phyloP scores from a whole-genome alignment of 2,329 filamentous ascomycete genomes.

The Alternaria metachromatica region DNA sequence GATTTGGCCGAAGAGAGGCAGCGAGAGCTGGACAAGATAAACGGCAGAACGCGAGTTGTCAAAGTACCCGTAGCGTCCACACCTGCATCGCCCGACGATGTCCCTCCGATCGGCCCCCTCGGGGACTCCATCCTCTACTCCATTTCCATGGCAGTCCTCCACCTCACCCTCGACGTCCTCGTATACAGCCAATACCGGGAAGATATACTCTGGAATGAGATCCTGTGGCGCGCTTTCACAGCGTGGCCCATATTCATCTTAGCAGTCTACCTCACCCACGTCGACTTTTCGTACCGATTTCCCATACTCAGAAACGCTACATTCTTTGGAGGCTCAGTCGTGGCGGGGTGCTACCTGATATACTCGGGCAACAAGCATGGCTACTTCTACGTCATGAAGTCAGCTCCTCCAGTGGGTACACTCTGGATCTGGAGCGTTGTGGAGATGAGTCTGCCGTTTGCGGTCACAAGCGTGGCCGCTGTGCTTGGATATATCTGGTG shows the following conservation, averaged over 20 bases:
- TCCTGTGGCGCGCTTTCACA: slow-evolving; percentile 60
- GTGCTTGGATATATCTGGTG: slow-evolving; percentile 62
- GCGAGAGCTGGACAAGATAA: slow-evolving; percentile 52
- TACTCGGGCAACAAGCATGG: slow-evolving; percentile 78
- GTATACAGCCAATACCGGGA: slow-evolving; percentile 81
- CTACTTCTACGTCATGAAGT: slow-evolving; percentile 91
- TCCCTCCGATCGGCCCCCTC: slow-evolving; percentile 52
- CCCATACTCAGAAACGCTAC: slow-evolving; percentile 56
- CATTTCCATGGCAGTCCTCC: slow-evolving; percentile 70
- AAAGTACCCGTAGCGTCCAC: slow-evolving; percentile 39
- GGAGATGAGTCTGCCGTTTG: slow-evolving; percentile 77
- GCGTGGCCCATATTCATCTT: slow-evolving; percentile 54
- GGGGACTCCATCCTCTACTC: slow-evolving; percentile 58
- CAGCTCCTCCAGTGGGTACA: slow-evolving; percentile 84
- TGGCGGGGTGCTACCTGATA: slow-evolving; percentile 78
- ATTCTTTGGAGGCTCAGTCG: slow-evolving; percentile 68
- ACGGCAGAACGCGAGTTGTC: slow-evolving; percentile 52
- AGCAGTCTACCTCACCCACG: slow-evolving; percentile 54
- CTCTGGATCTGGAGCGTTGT: slow-evolving; percentile 94
- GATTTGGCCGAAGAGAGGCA: slow-evolving; percentile 71
- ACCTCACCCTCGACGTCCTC: slow-evolving; percentile 79
- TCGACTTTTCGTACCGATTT: slow-evolving; percentile 51
- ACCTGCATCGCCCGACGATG: slow-evolving; percentile 26
- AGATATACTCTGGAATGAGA: slow-evolving; percentile 65
- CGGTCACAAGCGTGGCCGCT: slow-evolving; percentile 61